phyloP scores from a whole-genome alignment of 805 yeast species.

The Wickerhamiella shivajii region DNA sequence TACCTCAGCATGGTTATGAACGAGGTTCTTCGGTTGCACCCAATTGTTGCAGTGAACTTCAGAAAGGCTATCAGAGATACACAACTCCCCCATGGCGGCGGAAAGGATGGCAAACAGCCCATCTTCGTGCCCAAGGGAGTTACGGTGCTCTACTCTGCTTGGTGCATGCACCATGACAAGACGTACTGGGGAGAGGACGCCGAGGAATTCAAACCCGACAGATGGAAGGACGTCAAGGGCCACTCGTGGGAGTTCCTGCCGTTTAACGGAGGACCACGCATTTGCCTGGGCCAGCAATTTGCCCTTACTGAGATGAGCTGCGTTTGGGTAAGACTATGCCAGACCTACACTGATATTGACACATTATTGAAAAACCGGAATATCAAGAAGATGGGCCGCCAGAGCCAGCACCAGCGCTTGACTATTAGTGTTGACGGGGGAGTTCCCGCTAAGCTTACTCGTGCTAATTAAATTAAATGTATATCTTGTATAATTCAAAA shows the following conservation, averaged over 20 bases:
- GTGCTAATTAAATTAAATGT: no score
- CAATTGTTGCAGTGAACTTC: slow-evolving; percentile 32
- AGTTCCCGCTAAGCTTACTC: slow-evolving; percentile 3
- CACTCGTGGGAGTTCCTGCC: slow-evolving; percentile 33
- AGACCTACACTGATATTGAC: slow-evolving; percentile 20
- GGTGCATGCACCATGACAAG: slow-evolving; percentile 26
- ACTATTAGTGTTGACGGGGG: slow-evolving; percentile 8
- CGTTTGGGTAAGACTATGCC: slow-evolving; percentile 11
- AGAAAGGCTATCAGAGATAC: slow-evolving; percentile 29
- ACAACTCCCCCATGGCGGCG: slow-evolving; percentile 33
- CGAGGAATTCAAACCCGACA: slow-evolving; percentile 27
- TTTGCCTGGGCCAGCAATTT: slow-evolving; percentile 36
- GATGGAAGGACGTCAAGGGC: slow-evolving; percentile 28
- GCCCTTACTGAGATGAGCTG: slow-evolving; percentile 31
- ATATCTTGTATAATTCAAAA: no score
- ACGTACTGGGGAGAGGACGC: slow-evolving; percentile 29
- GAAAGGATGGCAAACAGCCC: slow-evolving; percentile 24
- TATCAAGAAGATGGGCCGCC: slow-evolving; percentile 2
- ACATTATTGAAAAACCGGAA: slow-evolving; percentile 26
- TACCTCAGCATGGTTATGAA: slow-evolving; percentile 30
- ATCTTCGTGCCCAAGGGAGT: slow-evolving; percentile 28
- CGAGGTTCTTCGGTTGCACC: slow-evolving; percentile 32
- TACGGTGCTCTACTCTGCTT: slow-evolving; percentile 24
- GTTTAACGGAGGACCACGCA: slow-evolving; percentile 36
- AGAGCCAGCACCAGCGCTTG: slow-evolving; percentile 7